Conservation (phyloP, 805 yeast genomes). For the Saccharomyces kudriavzevii region DNA sequence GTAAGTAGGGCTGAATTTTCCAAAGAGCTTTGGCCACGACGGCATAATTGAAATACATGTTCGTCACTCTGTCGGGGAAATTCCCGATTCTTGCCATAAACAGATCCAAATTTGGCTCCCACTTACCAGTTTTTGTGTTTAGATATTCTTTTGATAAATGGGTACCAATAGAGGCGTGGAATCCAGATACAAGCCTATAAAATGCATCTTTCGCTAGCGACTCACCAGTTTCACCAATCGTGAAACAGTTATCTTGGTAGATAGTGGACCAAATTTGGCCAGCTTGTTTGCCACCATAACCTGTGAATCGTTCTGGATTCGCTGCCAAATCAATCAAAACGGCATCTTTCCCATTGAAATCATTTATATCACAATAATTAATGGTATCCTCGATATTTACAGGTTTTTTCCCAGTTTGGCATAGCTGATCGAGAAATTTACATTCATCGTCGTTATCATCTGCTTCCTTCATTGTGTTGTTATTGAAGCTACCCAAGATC, state of each 20-base stretch:
- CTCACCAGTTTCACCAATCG: constrained; percentile 37
- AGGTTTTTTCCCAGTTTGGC: constrained; percentile 22
- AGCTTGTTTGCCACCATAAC: constrained; percentile 89
- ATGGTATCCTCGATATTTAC: constrained; percentile 33
- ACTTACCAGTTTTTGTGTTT: constrained; percentile 61
- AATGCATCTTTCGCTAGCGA: constrained; percentile 86
- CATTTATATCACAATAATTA: constrained; percentile 65
- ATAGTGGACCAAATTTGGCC: constrained; percentile 89
- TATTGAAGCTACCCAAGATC: constrained; percentile 39
- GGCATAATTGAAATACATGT: constrained; percentile 88
- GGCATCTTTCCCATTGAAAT: constrained; percentile 50
- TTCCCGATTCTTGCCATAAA: constrained; percentile 88
- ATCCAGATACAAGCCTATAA: constrained; percentile 78
- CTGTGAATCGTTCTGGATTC: constrained; percentile 94
- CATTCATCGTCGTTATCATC: constrained; percentile 28
- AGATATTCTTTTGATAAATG: constrained; percentile 82
- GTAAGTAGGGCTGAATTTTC: constrained; percentile 50
- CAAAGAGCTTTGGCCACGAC: constrained; percentile 73
- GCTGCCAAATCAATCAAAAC: constrained; percentile 79
- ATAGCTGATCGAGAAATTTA: constrained; percentile 33
- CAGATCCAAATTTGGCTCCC: constrained; percentile 74
- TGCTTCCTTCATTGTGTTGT: constrained; percentile 22
- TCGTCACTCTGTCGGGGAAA: constrained; percentile 80
- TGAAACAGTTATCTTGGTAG: constrained; percentile 83
- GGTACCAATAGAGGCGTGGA: constrained; percentile 92